phyloP scores from a whole-genome alignment of 2,329 filamentous ascomycete genomes.

The Xylaria sp. region DNA sequence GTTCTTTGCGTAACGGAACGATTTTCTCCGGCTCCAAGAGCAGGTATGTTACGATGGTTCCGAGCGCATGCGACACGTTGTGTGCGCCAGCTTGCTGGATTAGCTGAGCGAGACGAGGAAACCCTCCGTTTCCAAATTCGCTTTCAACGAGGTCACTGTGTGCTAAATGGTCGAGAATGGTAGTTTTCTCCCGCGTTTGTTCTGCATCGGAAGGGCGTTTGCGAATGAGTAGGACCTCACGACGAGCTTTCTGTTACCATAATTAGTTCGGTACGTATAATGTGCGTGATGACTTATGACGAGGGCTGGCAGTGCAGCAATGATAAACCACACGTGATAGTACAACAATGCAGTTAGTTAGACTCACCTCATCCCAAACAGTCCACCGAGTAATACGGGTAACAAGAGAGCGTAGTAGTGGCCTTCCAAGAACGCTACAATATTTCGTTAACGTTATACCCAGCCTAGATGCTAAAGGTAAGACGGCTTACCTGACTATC shows the following conservation, averaged over 20 bases:
- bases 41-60: constrained; percentile 2
- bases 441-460: background rate
- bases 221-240: constrained; percentile 6
- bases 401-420: background rate
- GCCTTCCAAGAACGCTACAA: background rate
- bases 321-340: too few species aligned
- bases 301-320: background rate
- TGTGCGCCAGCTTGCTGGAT: constrained; percentile 11
- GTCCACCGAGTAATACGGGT: constrained; percentile 5
- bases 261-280: background rate
- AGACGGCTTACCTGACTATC: background rate
- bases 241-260: constrained; percentile 1
- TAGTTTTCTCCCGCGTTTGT: constrained; percentile 4
- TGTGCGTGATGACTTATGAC: background rate
- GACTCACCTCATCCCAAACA: constrained; percentile 9
- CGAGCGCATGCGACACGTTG: constrained; percentile 11
- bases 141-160: constrained; percentile 8
- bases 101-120: constrained; percentile 9
- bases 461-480: background rate
- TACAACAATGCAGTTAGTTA: background rate
- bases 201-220: constrained; percentile 3
- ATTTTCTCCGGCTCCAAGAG: constrained; percentile 4
- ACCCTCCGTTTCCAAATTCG: constrained; percentile 2
- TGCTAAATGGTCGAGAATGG: constrained; percentile 4
- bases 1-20: background rate